Base-by-base conservation (phyloP, 306 rosid species). In the Luffa aegyptiaca region DNA sequence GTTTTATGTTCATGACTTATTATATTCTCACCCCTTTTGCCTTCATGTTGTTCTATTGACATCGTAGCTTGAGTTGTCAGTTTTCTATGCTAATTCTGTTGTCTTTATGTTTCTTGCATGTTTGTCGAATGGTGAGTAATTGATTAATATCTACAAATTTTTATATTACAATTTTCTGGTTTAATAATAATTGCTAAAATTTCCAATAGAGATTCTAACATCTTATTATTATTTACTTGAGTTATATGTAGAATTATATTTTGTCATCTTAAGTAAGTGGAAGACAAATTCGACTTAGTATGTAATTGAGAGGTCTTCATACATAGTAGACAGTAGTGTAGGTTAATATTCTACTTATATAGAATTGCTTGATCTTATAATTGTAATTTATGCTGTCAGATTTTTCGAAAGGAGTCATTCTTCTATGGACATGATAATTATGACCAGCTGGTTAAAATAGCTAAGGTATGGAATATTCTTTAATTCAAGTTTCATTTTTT, bases 111-210 rank as follows among this genome's bases (percentile, higher is more conserved):
- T 79, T 59, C 80, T 77, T 96, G 99, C 86, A 96, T 96, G 99
- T 96, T 96, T 87, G 98, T 98, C 31, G 99, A 98, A 96, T 96
- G 98, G 99, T 96, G 79, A 87, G 91, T 81, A 81, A 79, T 86
- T 35, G 62, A 39, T 70, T n/a, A 11, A 20, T 44, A 26, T 11
- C n/a, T 45, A 20, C n/a, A 44, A 69, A 4, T 42, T 44, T 11
- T 42, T 0, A 44, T 42, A 8, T 11, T 44, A 20, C 35, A 69
- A 21, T 20, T 44, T 45, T 70, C 10, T 10, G 39, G 76, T 70
- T 21, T n/a, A 42, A 18, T 35, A 83, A 45, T 74, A 49, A 33
- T 73, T 16, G 12, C 5, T 49, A 1, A 18, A 10, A 6, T 1
- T 31, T 46, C 49, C 51, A 14, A 31, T 7, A 48, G 21, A 31